Base-by-base conservation (phyloP, 2,329 filamentous ascomycete species). In the Aspergillus neoniger region DNA sequence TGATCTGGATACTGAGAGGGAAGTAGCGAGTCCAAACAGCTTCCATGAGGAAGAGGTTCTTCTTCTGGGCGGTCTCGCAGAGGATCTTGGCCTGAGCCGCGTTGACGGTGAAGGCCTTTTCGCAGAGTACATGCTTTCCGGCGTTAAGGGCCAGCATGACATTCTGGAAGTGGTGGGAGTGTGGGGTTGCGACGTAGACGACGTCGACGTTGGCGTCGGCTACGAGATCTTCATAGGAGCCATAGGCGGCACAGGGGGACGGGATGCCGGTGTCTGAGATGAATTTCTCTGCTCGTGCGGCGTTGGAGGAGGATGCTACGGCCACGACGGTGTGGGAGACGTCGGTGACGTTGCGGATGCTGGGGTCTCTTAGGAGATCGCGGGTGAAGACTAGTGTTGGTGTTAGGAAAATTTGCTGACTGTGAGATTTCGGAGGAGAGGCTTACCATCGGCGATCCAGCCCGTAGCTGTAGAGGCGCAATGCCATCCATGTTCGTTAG, bases 101-200 rank as follows among this genome's bases (percentile, higher is more conserved):
- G 65, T 89, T 96, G 64, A 94, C 90, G 1, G 92, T 96, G 69
- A 96, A 88, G 0, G 92, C 86, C 82, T 96, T 96, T 77, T 96
- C 92, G 76, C 92, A 96, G 36, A 96, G 85, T 30, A 96, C 91
- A 70, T 94, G 85, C 82, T 96, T 96, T 70, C 91, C 90, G 7
- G 90, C 90, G 66, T 91, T 85, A 41, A 96, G 82, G 47, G 88
- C 90, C n/a, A 96, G 84, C 86, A 92, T 91, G 65, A 87, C 85
- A 78, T 96, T 94, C 76, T 96, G 91, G 80, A 93, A 96, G 80
- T 96, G 92, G 76, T 96, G 92, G 69, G 90, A 93, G 80, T 96
- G 92, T 15, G 92, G 92, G 4, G 92, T 96, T 23, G 91, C 92
- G 58, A 96, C 86, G 76, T 96, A 96, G 78, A 96, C 79, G 68